A percentile compares a stretch with the other conserved stretches of the same genome.
Evolutionary conservation across 75 land plant genomes (phyloP).

Genomic region (Larix kaempferi): DNA sequence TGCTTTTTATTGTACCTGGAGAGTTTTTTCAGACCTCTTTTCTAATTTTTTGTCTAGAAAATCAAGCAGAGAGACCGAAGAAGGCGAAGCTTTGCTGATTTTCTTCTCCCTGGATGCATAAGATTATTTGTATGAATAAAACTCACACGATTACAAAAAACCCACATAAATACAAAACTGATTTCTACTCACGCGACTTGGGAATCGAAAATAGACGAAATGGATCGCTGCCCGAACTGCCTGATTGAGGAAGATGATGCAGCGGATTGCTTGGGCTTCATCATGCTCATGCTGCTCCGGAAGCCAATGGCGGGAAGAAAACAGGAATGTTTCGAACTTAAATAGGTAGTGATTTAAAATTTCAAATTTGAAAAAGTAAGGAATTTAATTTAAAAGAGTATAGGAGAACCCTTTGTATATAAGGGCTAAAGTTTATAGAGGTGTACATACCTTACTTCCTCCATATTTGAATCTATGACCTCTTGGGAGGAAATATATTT

Average conservation of each 20-base stretch:
- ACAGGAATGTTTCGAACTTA: too few relatives aligned
- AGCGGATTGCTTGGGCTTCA: neutral
- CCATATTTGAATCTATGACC: too few relatives aligned
- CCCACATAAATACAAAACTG: neutral
- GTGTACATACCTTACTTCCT: too few relatives aligned
- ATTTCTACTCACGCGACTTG: neutral
- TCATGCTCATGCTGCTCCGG: neutral
- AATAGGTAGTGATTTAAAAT: too few relatives aligned
- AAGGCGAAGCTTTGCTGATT: neutral
- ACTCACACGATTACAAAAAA: neutral
- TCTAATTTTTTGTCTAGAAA: slow-evolving; percentile 2
- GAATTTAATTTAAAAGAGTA: too few relatives aligned
- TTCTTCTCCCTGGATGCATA: neutral
- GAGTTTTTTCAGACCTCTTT: neutral
- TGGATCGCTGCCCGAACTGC: slow-evolving; percentile 8
- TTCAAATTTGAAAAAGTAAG: too few relatives aligned
- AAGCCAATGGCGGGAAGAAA: too few relatives aligned
- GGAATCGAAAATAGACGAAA: neutral
- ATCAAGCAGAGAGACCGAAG: neutral
- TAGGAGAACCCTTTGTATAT: too few relatives aligned
- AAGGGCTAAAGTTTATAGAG: too few relatives aligned
- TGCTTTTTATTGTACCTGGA: neutral
- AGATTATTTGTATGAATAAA: neutral
- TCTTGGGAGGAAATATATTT: too few relatives aligned
- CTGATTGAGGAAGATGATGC: neutral